Percentiles rank a stretch among this genome's conserved stretches.
These are phyloP conservation scores for Thalassiosira allenii DNA, from an alignment of 352 stramenopile species.

Conservation along the genomic window DNA sequence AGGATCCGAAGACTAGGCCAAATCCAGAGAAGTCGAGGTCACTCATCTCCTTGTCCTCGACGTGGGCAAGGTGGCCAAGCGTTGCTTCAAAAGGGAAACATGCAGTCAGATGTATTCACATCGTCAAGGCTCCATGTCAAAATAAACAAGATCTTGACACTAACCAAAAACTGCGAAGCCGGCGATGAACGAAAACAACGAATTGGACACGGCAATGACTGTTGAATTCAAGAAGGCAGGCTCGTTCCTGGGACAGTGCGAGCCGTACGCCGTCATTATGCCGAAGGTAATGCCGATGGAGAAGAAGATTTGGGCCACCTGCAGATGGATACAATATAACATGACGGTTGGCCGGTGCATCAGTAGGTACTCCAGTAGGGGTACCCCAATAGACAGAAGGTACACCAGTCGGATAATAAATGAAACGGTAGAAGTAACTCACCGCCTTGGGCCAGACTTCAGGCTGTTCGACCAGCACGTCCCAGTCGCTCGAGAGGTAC, in stretches of 20 bases:
- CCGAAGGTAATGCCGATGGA: slow-evolving; percentile 68
- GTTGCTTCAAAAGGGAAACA: slow-evolving; percentile 30
- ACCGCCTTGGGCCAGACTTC: slow-evolving; percentile 62
- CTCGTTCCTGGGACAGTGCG: slow-evolving; percentile 49
- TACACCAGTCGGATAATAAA: not conserved
- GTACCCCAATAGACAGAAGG: too few species aligned
- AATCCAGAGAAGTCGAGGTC: slow-evolving; percentile 48
- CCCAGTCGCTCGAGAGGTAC: slow-evolving; percentile 51
- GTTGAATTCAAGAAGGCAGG: slow-evolving; percentile 58
- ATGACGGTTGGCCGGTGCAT: too few species aligned
- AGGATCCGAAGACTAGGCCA: slow-evolving; percentile 73
- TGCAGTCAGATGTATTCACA: not conserved
- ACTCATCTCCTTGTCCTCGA: slow-evolving; percentile 30
- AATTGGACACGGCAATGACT: slow-evolving; percentile 73
- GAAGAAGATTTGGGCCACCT: slow-evolving; percentile 83
- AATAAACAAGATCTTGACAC: not conserved
- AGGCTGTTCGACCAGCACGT: slow-evolving; percentile 27
- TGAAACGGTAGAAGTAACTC: not conserved
- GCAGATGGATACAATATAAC: too few species aligned
- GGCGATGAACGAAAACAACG: slow-evolving; percentile 74
- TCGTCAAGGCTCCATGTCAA: not conserved
- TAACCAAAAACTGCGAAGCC: slow-evolving; percentile 80
- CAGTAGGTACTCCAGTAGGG: too few species aligned
- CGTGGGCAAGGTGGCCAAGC: slow-evolving; percentile 62
- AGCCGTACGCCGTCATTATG: slow-evolving; percentile 67